Evolutionary conservation across 225 moss, liverwort and hornwort species (phyloP).

Genomic region (Anthoceros angustus): DNA sequence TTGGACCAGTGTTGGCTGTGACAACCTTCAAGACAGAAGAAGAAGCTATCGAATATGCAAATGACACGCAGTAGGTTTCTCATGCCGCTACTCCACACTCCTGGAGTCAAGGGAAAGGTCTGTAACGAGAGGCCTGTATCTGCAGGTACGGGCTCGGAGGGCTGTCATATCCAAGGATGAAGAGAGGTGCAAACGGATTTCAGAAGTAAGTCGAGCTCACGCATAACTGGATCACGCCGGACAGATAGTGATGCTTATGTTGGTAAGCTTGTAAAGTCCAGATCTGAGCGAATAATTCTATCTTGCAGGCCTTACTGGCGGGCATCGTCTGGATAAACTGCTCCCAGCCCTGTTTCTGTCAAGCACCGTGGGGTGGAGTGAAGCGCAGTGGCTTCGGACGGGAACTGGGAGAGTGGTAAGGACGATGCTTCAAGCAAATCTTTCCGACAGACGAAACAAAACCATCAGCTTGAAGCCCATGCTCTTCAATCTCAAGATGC

Average conservation of each 20-base stretch:
- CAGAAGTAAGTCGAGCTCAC: constrained; percentile 37
- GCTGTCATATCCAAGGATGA: constrained; percentile 97
- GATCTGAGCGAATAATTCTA: not conserved
- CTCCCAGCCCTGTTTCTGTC: constrained; percentile 95
- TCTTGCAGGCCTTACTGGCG: constrained; percentile 54
- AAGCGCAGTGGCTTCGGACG: constrained; percentile 96
- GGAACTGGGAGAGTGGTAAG: constrained; percentile 89
- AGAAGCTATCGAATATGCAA: constrained; percentile 62
- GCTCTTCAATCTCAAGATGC: too few relatives aligned
- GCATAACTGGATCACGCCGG: not conserved
- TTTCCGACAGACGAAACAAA: not conserved
- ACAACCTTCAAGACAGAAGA: constrained; percentile 85
- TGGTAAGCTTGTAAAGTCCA: not conserved
- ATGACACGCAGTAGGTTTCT: constrained; percentile 63
- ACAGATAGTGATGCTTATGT: not conserved
- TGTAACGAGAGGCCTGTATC: not conserved
- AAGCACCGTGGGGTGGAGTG: constrained; percentile 98
- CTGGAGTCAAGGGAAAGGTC: not conserved
- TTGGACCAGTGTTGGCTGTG: constrained; percentile 87
- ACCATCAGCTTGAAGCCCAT: too few relatives aligned
- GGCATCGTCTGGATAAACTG: constrained; percentile 99
- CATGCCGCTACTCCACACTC: not conserved
- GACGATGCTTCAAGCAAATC: not conserved
- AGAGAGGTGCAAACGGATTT: constrained; percentile 71
- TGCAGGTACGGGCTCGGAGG: constrained; percentile 78